Conservation (phyloP, 2,329 filamentous ascomycete genomes). For the Fusarium equiseti region DNA sequence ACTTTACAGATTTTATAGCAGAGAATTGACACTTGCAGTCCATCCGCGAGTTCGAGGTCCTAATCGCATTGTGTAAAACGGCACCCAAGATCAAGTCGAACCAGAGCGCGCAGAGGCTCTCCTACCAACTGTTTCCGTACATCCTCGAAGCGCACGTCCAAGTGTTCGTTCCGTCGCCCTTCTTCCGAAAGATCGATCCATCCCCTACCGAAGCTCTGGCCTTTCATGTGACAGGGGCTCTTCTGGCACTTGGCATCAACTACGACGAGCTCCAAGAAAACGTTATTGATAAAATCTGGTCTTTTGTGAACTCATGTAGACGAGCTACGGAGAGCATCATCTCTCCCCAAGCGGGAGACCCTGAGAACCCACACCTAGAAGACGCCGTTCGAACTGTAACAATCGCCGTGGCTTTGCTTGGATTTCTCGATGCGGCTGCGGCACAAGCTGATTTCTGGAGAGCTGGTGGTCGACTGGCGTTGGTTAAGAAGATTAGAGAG, state of each 20-base stretch:
- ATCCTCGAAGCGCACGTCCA: constrained; percentile 87
- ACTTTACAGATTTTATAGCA: not conserved
- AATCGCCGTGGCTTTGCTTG: constrained; percentile 86
- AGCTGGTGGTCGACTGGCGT: constrained; percentile 75
- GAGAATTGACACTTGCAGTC: constrained; percentile 65
- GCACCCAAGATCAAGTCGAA: constrained; percentile 78
- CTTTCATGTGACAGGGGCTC: constrained; percentile 80
- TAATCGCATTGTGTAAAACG: constrained; percentile 91
- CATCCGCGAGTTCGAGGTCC: constrained; percentile 89
- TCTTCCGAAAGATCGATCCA: constrained; percentile 84
- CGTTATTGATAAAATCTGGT: constrained; percentile 74
- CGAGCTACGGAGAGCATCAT: constrained; percentile 69
- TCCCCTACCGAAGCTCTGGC: constrained; percentile 90
- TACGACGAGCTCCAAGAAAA: constrained; percentile 76
- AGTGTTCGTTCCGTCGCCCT: constrained; percentile 81
- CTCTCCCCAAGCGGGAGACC: constrained; percentile 65
- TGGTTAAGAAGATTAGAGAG: constrained; percentile 78
- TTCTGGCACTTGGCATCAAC: constrained; percentile 83
- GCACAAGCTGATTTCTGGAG: constrained; percentile 85
- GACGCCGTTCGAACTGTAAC: constrained; percentile 78
- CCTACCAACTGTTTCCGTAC: constrained; percentile 84
- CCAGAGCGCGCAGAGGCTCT: constrained; percentile 81
- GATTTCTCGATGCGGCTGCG: constrained; percentile 87
- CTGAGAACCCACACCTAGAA: constrained; percentile 70
- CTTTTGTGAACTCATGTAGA: constrained; percentile 79